phyloP scores from a whole-genome alignment of 2,329 filamentous ascomycete species.

The Microascus cirrosus region DNA sequence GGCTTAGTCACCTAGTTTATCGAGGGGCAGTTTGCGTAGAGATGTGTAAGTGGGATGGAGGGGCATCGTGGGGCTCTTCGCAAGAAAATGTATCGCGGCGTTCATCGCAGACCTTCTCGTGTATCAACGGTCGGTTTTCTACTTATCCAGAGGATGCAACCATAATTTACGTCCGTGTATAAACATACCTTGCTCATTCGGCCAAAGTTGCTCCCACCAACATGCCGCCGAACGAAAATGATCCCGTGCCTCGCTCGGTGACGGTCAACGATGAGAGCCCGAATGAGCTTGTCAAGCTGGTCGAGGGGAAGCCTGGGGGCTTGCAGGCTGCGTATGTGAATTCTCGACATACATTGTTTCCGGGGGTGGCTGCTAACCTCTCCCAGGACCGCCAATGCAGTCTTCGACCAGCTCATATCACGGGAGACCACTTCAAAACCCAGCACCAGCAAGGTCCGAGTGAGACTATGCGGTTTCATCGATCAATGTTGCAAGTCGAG shows the following conservation, averaged over 20 bases:
- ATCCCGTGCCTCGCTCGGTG: neutral
- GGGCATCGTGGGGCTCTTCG: neutral
- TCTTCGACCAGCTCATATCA: constrained; percentile 36
- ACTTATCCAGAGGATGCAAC: neutral
- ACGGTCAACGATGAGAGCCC: neutral
- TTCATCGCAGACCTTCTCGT: neutral
- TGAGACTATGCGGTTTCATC: constrained; percentile 51
- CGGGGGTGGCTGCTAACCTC: neutral
- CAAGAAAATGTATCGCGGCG: neutral
- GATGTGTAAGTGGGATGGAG: neutral
- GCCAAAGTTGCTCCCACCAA: neutral
- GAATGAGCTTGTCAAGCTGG: neutral
- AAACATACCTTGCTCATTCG: neutral
- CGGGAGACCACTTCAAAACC: constrained; percentile 41
- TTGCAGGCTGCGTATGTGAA: neutral
- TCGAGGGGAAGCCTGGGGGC: neutral
- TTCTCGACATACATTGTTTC: neutral
- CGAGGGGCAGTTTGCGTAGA: neutral
- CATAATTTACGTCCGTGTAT: neutral
- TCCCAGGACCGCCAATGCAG: constrained; percentile 20
- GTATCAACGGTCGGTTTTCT: neutral
- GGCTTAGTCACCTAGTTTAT: neutral
- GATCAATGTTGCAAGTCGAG: constrained; percentile 44
- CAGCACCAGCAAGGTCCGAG: constrained; percentile 40
- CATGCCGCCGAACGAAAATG: neutral